Conservation (phyloP, 75 land plant genomes). For the Pinus tabuliformis region DNA sequence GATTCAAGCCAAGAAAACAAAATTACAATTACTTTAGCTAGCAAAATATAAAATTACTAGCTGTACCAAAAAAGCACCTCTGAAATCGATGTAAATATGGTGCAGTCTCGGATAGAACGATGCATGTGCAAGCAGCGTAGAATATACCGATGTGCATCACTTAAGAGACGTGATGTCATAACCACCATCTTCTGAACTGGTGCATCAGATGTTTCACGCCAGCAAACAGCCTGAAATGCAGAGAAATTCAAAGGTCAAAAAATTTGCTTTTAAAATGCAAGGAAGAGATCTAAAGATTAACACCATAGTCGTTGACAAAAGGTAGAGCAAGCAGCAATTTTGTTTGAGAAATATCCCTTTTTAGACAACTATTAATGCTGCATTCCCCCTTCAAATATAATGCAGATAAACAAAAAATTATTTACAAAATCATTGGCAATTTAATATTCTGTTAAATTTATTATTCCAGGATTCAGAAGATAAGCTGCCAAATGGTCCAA, state of each 20-base stretch:
- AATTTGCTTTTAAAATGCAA: background rate
- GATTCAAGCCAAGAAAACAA: background rate
- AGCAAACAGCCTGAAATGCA: slow-evolving; percentile 47
- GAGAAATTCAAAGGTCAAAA: slow-evolving; percentile 2
- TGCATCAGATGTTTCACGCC: slow-evolving; percentile 31
- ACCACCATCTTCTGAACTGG: slow-evolving; percentile 67
- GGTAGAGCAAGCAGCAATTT: background rate
- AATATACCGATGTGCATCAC: slow-evolving; percentile 89
- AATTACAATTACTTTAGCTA: background rate
- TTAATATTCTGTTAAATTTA: background rate
- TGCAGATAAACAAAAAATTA: no score
- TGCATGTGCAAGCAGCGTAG: slow-evolving; percentile 74
- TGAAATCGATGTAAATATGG: slow-evolving; percentile 82
- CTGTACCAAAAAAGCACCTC: slow-evolving; percentile 59
- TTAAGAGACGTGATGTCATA: slow-evolving; percentile 77
- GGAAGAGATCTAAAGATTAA: background rate
- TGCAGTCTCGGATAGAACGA: slow-evolving; percentile 41
- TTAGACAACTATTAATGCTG: background rate
- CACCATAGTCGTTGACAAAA: background rate
- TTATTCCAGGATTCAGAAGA: no score
- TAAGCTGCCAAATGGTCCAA: no score
- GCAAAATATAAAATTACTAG: slow-evolving; percentile 3
- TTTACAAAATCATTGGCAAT: background rate
- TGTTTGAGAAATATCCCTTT: background rate
- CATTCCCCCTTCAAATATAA: background rate